phyloP scores from a whole-genome alignment of 768 basidiomycete genomes.

The Boletus rubescentipes region DNA sequence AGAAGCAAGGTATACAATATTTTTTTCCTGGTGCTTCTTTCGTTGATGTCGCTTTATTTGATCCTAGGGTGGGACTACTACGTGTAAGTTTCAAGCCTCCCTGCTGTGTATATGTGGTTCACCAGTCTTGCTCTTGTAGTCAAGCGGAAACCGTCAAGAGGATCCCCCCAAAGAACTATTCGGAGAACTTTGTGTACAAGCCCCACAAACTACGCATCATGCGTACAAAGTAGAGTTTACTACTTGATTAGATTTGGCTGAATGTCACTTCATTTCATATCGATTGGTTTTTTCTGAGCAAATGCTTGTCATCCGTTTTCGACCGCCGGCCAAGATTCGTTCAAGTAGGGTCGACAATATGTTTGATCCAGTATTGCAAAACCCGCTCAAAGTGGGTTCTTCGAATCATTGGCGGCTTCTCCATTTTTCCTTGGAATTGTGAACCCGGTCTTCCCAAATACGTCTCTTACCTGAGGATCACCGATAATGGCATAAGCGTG shows the following conservation, averaged over 20 bases:
- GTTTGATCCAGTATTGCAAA: not conserved
- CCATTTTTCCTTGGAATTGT: not conserved
- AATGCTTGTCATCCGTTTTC: not conserved
- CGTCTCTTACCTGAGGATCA: not conserved
- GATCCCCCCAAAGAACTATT: constrained; percentile 83
- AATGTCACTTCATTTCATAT: not conserved
- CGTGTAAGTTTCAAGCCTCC: constrained; percentile 54
- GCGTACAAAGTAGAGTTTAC: constrained; percentile 81
- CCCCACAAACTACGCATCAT: constrained; percentile 76
- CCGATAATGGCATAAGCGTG: no score
- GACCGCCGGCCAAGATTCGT: not conserved
- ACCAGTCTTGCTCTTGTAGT: constrained; percentile 29
- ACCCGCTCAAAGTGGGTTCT: not conserved
- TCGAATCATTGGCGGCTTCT: not conserved
- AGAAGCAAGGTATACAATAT: constrained; percentile 79
- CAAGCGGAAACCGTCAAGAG: constrained; percentile 62
- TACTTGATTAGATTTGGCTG: constrained; percentile 2
- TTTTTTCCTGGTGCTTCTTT: not conserved
- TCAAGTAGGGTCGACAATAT: not conserved
- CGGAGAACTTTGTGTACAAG: constrained; percentile 89
- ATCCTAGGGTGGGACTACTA: constrained; percentile 89
- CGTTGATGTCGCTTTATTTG: not conserved
- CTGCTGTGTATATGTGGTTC: constrained; percentile 4
- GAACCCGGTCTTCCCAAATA: not conserved
- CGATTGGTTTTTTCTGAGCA: not conserved